Evolutionary conservation across 371 early-diverging fungal genomes (phyloP), one percentile per base, ranked within the genome.

Genomic region (Parasitella parasitica): DNA sequence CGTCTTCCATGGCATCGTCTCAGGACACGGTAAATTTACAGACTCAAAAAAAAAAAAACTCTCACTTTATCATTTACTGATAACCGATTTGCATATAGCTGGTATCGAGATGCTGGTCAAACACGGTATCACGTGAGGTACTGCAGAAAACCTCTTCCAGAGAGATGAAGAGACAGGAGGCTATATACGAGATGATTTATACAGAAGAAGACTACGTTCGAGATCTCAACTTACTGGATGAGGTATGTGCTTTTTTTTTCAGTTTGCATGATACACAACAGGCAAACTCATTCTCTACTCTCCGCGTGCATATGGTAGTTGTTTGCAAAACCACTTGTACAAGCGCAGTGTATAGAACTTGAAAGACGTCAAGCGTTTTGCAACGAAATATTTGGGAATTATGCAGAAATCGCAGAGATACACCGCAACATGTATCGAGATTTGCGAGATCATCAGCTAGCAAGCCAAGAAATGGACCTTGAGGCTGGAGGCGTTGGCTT

Each of bases 111-210:
- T 55, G 49, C 13, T 92, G 91, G 93, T 84, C 89, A 13, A 81
- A 77, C 26, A 75, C 82, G 0, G 86, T 91, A 18, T 86, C 94
- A 2, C 80, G 83, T 48, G 89, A 89, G 15, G 78, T 95, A 16
- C 68, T 89, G 1, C 86, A 89, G 24, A 85, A 87, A 3, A 85
- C 91, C 0, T 82, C 91, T 4, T 71, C 85, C 20, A 66, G 77
- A 22, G 97, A 97, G 71, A 83, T 86, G 62, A 91, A 90, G 63
- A 84, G 97, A 0, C 97, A 97, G 67, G 96, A 97, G 69, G 89
- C 89, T 32, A 92, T 97, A 55, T 94, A 88, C 75, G 97, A 97
- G 75, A 62, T 96, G 54, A 90, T 97, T 30, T 86, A 91, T 39
- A 93, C 92, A 2, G 96, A 96, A 70, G 88, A 88, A 64, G 94